A percentile compares a stretch with the other conserved stretches of the same genome.
phyloP scores from a whole-genome alignment of 139 green algal species.

The Coelastrella sp. region DNA sequence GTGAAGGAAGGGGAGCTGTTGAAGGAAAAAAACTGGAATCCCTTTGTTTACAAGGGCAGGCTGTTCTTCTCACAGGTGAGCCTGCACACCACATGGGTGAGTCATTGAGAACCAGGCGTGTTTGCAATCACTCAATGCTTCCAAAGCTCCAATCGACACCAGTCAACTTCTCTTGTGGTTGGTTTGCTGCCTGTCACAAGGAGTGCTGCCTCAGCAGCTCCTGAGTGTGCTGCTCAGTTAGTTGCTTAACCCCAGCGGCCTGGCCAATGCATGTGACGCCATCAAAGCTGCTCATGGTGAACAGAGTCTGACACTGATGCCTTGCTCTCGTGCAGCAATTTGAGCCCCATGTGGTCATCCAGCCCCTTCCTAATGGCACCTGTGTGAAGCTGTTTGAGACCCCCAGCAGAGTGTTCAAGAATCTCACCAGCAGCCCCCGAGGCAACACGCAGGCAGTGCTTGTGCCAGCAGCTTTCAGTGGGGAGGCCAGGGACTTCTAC shows the following conservation, averaged over 20 bases:
- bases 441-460: conserved; percentile 51
- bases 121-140: too few species aligned
- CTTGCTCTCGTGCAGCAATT: conserved; percentile 31
- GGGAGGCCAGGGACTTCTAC: conserved; percentile 39
- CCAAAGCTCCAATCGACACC: too few species aligned
- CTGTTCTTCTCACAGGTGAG: conserved; percentile 48
- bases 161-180: too few species aligned
- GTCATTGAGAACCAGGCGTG: too few species aligned
- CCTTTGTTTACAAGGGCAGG: conserved; percentile 48
- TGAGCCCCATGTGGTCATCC: conserved; percentile 50
- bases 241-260: too few species aligned
- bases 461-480: conserved; percentile 19
- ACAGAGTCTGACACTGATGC: too few species aligned
- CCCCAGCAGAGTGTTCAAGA: conserved; percentile 33
- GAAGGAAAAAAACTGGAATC: conserved; percentile 56
- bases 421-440: conserved; percentile 42
- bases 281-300: too few species aligned
- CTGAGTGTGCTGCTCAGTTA: too few species aligned
- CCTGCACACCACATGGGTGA: not conserved
- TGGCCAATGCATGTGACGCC: too few species aligned
- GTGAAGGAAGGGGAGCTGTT: conserved; percentile 12
- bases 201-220: too few species aligned
- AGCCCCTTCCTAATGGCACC: conserved; percentile 45
- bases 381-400: conserved; percentile 49
- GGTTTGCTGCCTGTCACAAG: too few species aligned